Percentiles rank a stretch among this genome's conserved stretches.
These are phyloP conservation scores for Gastrolobium villosum DNA, from an alignment of 306 rosid genomes.

Conservation along the genomic window DNA sequence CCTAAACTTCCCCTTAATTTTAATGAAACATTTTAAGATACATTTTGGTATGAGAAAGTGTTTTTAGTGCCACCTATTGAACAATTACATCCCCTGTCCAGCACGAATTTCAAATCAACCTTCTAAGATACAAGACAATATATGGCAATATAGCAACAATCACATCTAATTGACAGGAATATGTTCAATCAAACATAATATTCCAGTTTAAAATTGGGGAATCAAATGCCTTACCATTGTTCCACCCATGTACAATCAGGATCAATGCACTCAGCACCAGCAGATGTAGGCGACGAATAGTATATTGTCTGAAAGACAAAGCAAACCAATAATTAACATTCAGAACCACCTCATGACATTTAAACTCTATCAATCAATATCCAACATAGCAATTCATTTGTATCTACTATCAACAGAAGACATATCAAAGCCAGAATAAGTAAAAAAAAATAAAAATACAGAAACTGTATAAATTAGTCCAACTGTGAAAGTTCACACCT, in stretches of 20 bases:
- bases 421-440: conserved; percentile 9
- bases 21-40: neutral
- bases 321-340: conserved; percentile 30
- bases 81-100: conserved; percentile 1
- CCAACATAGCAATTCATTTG: conserved; percentile 16
- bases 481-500: neutral
- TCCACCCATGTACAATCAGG: conserved; percentile 96
- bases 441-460: neutral
- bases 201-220: conserved; percentile 13
- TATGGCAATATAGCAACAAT: neutral
- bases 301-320: conserved; percentile 76
- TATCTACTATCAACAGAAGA: neutral
- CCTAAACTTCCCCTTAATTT: conserved; percentile 17
- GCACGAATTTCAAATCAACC: conserved; percentile 18
- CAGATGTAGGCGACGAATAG: conserved; percentile 92
- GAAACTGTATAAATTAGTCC: neutral
- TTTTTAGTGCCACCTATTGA: conserved; percentile 13
- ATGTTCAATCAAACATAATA: conserved; percentile 11
- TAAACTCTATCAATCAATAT: conserved; percentile 5
- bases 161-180: conserved; percentile 11
- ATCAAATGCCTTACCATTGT: conserved; percentile 75
- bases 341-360: neutral
- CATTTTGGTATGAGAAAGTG: conserved; percentile 22
- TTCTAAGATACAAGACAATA: conserved; percentile 6
- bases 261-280: conserved; percentile 98